These are phyloP conservation scores for Ophiosphaerella korrae DNA, from an alignment of 2,329 filamentous ascomycete genomes.

Conservation along the genomic window DNA sequence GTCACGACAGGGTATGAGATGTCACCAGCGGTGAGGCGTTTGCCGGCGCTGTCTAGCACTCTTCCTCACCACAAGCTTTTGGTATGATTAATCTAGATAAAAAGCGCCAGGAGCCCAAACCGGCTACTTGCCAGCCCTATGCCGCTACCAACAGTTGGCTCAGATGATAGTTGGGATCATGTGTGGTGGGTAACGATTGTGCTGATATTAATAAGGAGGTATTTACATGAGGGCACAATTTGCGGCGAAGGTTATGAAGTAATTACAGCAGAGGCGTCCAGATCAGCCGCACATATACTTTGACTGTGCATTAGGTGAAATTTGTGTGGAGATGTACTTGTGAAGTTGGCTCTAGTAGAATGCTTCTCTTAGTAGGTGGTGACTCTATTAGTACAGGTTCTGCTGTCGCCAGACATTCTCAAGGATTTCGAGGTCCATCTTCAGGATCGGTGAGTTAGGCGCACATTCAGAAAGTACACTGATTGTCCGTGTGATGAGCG, in stretches of 20 bases:
- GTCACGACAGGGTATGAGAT: no score
- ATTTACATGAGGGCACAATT: background rate
- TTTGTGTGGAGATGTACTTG: background rate
- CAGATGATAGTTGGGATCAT: background rate
- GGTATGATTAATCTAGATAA: no score
- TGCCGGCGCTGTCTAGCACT: no score
- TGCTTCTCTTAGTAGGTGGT: background rate
- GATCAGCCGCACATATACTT: no score
- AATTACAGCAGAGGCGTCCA: no score
- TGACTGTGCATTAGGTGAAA: background rate
- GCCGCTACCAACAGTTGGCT: background rate
- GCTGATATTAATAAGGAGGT: background rate
- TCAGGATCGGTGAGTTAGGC: constrained; percentile 68
- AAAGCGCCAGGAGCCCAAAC: background rate
- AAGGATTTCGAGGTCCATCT: constrained; percentile 74
- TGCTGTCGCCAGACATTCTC: constrained; percentile 37
- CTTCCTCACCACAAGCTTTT: no score
- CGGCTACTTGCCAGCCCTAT: background rate
- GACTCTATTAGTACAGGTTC: background rate
- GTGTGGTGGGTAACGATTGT: background rate
- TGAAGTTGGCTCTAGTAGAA: background rate
- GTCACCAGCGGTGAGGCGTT: no score
- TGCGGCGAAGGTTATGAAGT: background rate
- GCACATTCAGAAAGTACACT: constrained; percentile 70
- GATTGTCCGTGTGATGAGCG: constrained; percentile 61